Percentiles rank a stretch among this genome's conserved stretches.
Conservation (phyloP, 2,329 filamentous ascomycete species). For the Monosporascus sp. region DNA sequence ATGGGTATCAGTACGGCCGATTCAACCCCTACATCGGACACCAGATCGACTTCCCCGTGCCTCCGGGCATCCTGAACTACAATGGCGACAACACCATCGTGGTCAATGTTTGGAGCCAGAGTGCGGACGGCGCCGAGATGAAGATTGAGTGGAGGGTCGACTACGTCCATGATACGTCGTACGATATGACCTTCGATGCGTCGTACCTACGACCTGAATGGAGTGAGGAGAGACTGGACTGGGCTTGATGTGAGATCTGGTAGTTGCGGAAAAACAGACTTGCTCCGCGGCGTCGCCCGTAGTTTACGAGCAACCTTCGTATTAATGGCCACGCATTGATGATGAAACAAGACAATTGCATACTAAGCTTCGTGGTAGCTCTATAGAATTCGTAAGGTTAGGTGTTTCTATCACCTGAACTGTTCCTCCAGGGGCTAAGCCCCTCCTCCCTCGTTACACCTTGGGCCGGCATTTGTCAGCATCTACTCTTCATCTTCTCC, state of each 20-base stretch:
- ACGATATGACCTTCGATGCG: slow-evolving; percentile 43
- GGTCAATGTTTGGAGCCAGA: slow-evolving; percentile 56
- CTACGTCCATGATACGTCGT: slow-evolving; percentile 48
- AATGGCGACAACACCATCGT: slow-evolving; percentile 52
- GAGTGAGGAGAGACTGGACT: slow-evolving; percentile 34
- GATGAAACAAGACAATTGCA: no score
- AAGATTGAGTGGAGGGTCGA: slow-evolving; percentile 47
- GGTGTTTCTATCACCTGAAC: no score
- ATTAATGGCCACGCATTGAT: no score
- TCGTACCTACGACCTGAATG: slow-evolving; percentile 46
- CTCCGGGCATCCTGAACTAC: slow-evolving; percentile 54
- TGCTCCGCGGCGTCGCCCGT: no score
- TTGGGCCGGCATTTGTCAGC: no score
- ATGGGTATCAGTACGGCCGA: slow-evolving; percentile 59
- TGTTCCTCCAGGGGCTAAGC: no score
- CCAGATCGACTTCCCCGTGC: slow-evolving; percentile 55
- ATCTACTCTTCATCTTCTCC: no score
- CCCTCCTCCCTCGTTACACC: no score
- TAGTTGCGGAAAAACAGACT: no score
- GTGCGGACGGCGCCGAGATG: slow-evolving; percentile 43
- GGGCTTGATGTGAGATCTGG: slow-evolving; percentile 18
- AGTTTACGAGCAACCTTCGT: no score
- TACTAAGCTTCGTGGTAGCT: no score
- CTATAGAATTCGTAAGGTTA: no score
- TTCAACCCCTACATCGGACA: slow-evolving; percentile 57